Conservation (phyloP, 2,329 filamentous ascomycete genomes). For the Trichoderma atroviride region DNA sequence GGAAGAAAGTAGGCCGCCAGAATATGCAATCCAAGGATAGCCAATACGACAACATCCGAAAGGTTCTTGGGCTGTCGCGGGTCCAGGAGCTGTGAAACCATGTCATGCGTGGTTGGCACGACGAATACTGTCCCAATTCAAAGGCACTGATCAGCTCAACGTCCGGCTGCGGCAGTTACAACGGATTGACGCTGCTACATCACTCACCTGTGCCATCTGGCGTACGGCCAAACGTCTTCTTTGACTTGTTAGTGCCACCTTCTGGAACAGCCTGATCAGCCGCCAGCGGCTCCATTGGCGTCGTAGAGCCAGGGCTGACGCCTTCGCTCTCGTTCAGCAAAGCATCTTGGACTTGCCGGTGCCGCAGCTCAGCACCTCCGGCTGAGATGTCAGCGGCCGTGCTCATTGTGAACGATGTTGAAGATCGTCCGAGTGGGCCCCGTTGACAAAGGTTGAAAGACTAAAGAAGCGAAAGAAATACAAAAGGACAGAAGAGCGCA, state of each 20-base stretch:
- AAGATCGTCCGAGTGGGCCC: slow-evolving; percentile 20
- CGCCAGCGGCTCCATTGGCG: slow-evolving; percentile 15
- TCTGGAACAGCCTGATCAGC: slow-evolving; percentile 10
- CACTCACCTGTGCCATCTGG: slow-evolving; percentile 84
- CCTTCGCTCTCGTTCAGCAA: slow-evolving; percentile 4
- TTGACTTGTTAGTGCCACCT: slow-evolving; percentile 36
- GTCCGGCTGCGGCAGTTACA: neutral
- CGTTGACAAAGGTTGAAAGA: slow-evolving; percentile 11
- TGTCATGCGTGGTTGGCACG: slow-evolving; percentile 95
- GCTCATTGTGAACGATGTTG: slow-evolving; percentile 36
- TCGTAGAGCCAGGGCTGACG: neutral
- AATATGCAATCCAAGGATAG: slow-evolving; percentile 75
- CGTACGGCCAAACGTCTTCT: slow-evolving; percentile 88
- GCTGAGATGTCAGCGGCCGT: slow-evolving; percentile 35
- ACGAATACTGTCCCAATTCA: slow-evolving; percentile 74
- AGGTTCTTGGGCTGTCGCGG: slow-evolving; percentile 94
- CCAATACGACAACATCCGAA: slow-evolving; percentile 79
- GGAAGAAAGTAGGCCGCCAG: slow-evolving; percentile 75
- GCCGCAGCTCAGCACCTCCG: slow-evolving; percentile 35
- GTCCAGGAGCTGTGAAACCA: slow-evolving; percentile 96
- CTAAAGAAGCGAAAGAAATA: neutral
- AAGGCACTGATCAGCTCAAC: slow-evolving; percentile 26
- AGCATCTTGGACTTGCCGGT: slow-evolving; percentile 33
- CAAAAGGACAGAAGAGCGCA: neutral
- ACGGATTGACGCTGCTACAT: neutral